Evolutionary conservation across 306 rosid species (phyloP).

Genomic region (Dryas alaskensis): DNA sequence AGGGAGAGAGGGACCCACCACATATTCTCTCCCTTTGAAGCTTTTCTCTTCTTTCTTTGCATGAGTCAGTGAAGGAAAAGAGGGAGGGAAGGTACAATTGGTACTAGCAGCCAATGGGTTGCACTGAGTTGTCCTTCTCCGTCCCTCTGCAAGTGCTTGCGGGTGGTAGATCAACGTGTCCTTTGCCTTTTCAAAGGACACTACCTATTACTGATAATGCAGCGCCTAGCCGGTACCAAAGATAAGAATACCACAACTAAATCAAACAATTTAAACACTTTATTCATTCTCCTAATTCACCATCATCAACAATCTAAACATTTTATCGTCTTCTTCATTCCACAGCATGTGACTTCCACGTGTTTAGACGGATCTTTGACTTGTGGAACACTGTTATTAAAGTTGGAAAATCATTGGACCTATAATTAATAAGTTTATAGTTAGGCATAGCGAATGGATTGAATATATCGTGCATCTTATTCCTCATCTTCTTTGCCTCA

Average conservation of each 20-base stretch:
- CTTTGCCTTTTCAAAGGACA: constrained; percentile 37
- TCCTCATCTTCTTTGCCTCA: background rate
- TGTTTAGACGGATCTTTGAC: no score
- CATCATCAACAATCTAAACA: no score
- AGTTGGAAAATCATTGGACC: no score
- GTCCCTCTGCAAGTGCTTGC: background rate
- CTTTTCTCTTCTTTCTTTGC: constrained; percentile 18
- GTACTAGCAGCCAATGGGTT: constrained; percentile 56
- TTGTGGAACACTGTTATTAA: no score
- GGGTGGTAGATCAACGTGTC: constrained; percentile 35
- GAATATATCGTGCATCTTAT: background rate
- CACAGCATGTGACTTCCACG: no score
- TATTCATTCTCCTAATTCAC: no score
- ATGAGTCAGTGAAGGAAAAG: constrained; percentile 30
- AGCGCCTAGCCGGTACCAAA: background rate
- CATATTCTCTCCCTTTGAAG: background rate
- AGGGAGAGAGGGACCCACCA: background rate
- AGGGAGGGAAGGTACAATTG: constrained; percentile 27
- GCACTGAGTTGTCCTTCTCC: constrained; percentile 49
- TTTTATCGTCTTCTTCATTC: no score
- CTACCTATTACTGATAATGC: background rate
- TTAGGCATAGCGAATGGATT: no score
- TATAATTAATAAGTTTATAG: no score
- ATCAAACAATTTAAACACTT: no score
- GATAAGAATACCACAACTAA: no score